These are phyloP conservation scores for Phlebopus sp. DNA, from an alignment of 1,284 basidiomycete genomes.

Conservation along the genomic window DNA sequence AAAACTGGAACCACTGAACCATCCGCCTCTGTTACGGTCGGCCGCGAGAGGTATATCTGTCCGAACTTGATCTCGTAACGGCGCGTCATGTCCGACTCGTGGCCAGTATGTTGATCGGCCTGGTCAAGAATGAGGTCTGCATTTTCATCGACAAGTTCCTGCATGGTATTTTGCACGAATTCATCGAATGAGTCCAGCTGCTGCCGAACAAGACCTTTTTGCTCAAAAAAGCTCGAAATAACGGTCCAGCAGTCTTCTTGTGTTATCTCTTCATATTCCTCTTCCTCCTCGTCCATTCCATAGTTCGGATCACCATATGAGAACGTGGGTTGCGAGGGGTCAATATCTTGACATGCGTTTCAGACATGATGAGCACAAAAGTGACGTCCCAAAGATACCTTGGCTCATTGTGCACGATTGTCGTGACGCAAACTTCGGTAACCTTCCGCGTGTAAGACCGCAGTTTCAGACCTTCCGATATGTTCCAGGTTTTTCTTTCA, in stretches of 20 bases:
- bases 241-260: slow-evolving; percentile 96
- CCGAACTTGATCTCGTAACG: slow-evolving; percentile 98
- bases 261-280: slow-evolving; percentile 74
- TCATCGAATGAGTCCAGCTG: slow-evolving; percentile 99
- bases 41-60: slow-evolving; percentile 95
- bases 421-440: background rate
- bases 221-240: slow-evolving; percentile 95
- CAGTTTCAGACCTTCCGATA: background rate
- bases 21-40: slow-evolving; percentile 94
- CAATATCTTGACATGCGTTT: slow-evolving; percentile 39
- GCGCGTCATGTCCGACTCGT: slow-evolving; percentile 76
- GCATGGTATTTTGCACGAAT: slow-evolving; percentile 99
- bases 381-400: slow-evolving; percentile 42
- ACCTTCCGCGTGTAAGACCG: background rate
- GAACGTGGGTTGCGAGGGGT: slow-evolving; percentile 48
- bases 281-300: slow-evolving; percentile 61
- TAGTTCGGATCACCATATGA: slow-evolving; percentile 57
- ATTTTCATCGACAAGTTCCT: slow-evolving; percentile 97
- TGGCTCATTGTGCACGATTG: slow-evolving; percentile 31
- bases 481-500: background rate
- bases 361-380: slow-evolving; percentile 24
- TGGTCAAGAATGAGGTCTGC: slow-evolving; percentile 94
- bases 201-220: slow-evolving; percentile 96
- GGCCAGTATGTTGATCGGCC: slow-evolving; percentile 91
- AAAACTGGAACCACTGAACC: slow-evolving; percentile 92